phyloP scores from a whole-genome alignment of 2,329 filamentous ascomycete genomes.

The Colletotrichum lupini region DNA sequence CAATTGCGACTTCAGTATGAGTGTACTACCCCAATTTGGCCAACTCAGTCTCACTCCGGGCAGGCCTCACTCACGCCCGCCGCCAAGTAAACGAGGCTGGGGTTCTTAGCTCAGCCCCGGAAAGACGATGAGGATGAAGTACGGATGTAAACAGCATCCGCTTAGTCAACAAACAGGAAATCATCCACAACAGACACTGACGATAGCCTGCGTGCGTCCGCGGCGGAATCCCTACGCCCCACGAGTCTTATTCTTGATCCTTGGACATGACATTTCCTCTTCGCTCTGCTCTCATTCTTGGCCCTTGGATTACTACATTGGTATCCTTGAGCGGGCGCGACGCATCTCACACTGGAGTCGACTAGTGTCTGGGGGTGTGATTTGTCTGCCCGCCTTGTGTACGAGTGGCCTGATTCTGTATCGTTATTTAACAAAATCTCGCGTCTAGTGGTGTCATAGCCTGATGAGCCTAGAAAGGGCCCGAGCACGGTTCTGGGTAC shows the following conservation, averaged over 20 bases:
- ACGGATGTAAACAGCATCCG: neutral
- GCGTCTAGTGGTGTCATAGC: conserved; percentile 1
- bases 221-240: neutral
- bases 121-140: neutral
- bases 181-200: neutral
- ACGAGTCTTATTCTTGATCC: conserved; percentile 3
- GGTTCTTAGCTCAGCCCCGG: neutral
- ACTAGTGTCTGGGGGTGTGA: conserved; percentile 6
- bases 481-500: neutral
- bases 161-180: neutral
- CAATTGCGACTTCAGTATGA: neutral
- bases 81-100: neutral
- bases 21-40: neutral
- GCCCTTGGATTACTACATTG: neutral
- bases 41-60: neutral
- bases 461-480: neutral
- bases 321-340: conserved; percentile 3
- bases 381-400: neutral
- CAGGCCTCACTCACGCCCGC: neutral
- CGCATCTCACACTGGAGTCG: conserved; percentile 1
- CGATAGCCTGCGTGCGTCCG: neutral
- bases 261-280: conserved; percentile 6
- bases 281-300: neutral
- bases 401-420: conserved; percentile 18
- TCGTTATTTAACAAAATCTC: neutral